phyloP scores from a whole-genome alignment of 805 yeast species.

The Citeromyces matritensis region DNA sequence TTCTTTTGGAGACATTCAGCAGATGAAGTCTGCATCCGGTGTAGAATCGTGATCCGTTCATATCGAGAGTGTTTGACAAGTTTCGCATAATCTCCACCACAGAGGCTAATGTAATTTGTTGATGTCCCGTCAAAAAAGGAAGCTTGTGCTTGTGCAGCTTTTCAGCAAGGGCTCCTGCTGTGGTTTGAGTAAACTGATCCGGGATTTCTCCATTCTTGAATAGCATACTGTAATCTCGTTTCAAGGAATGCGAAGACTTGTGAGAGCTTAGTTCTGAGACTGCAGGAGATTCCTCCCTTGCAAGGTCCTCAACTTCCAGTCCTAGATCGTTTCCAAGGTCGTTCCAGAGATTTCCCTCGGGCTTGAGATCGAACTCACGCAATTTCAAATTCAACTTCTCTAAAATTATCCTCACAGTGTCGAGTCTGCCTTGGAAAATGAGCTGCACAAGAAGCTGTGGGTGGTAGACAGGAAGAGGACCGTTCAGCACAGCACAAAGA shows the following conservation, averaged over 20 bases:
- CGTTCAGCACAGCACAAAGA: constrained; percentile 66
- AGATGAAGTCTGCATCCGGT: constrained; percentile 58
- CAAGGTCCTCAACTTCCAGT: neutral
- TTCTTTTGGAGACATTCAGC: constrained; percentile 17
- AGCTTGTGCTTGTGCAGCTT: constrained; percentile 49
- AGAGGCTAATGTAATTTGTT: constrained; percentile 68
- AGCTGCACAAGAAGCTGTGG: constrained; percentile 78
- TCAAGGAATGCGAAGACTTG: too few relatives aligned
- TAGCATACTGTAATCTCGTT: too few relatives aligned
- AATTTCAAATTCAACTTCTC: constrained; percentile 34
- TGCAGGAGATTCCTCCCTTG: neutral
- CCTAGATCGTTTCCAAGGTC: neutral
- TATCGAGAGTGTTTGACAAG: constrained; percentile 34
- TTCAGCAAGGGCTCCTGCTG: constrained; percentile 26
- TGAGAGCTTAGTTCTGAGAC: neutral
- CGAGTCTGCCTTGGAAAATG: constrained; percentile 43
- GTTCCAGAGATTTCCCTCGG: constrained; percentile 3
- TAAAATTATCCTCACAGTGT: constrained; percentile 41
- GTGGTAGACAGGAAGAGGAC: constrained; percentile 81
- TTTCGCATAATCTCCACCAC: constrained; percentile 51
- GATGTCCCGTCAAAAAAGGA: constrained; percentile 81
- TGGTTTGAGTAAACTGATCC: neutral
- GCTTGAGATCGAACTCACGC: constrained; percentile 34
- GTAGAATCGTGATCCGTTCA: constrained; percentile 56
- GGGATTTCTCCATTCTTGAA: too few relatives aligned